Conservation (phyloP, 495 filamentous ascomycete species). For the Penicillium steckii region DNA sequence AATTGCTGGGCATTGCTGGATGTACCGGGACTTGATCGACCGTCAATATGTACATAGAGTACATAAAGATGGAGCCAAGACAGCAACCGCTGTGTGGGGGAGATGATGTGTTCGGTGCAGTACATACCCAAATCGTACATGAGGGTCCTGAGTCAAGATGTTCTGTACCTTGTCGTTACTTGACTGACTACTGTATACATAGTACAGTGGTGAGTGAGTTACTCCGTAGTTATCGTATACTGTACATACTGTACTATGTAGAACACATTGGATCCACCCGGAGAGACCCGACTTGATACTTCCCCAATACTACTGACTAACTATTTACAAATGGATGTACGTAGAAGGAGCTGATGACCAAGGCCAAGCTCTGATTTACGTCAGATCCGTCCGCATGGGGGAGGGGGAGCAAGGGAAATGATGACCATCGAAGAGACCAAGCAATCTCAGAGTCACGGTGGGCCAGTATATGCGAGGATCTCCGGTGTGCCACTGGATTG, state of each 20-base stretch:
- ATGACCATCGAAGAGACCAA: conserved; percentile 2
- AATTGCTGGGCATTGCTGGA: not conserved
- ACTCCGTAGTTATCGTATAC: too few species aligned
- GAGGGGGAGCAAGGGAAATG: conserved; percentile 10
- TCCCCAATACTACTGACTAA: too few species aligned
- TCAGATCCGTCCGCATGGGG: conserved; percentile 9
- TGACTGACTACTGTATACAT: not conserved
- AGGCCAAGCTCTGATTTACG: not conserved
- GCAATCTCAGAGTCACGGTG: not conserved
- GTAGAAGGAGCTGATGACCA: not conserved
- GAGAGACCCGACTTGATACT: not conserved
- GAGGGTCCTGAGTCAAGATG: too few species aligned
- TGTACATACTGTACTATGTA: too few species aligned
- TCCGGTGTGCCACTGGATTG: too few species aligned
- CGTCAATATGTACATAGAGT: not conserved
- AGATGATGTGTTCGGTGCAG: not conserved
- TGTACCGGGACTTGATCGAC: conserved; percentile 25
- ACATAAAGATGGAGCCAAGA: too few species aligned
- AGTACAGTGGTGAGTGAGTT: too few species aligned
- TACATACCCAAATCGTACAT: not conserved
- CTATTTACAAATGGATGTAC: not conserved
- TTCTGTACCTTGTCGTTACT: too few species aligned
- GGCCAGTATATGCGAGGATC: not conserved
- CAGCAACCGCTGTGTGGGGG: not conserved
- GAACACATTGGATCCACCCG: not conserved